Evolutionary conservation across 805 yeast species (phyloP).

Genomic region (Candida vaughaniae): DNA sequence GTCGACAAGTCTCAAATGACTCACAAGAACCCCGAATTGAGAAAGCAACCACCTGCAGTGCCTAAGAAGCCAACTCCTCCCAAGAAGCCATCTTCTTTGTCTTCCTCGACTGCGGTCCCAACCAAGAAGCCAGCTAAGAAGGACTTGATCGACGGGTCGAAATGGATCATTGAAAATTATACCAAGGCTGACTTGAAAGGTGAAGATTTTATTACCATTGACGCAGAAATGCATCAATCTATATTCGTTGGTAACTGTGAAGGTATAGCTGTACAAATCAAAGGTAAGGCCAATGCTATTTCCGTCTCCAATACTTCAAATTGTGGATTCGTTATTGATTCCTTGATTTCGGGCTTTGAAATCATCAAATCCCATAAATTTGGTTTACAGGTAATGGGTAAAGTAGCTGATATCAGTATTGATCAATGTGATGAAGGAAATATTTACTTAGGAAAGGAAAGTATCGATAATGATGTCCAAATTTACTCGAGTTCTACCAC

Average conservation of each 20-base stretch:
- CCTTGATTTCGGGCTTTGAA: constrained; percentile 84
- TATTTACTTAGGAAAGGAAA: constrained; percentile 69
- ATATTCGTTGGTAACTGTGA: constrained; percentile 82
- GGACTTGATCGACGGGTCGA: constrained; percentile 78
- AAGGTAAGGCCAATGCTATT: constrained; percentile 90
- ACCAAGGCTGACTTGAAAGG: constrained; percentile 46
- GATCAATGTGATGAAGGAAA: constrained; percentile 89
- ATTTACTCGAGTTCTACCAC: constrained; percentile 84
- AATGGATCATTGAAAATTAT: constrained; percentile 83
- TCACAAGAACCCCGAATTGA: constrained; percentile 83
- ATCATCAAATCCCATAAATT: constrained; percentile 77
- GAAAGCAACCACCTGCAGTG: constrained; percentile 50
- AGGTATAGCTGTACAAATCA: constrained; percentile 72
- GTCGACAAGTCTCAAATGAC: constrained; percentile 94
- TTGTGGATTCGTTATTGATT: constrained; percentile 78
- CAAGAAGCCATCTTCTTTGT: constrained; percentile 71
- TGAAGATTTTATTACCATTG: constrained; percentile 63
- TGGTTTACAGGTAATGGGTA: constrained; percentile 83
- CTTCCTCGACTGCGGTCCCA: constrained; percentile 43
- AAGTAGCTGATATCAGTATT: constrained; percentile 76
- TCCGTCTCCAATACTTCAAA: constrained; percentile 71
- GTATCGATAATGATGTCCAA: constrained; percentile 63
- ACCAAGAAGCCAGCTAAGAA: constrained; percentile 43
- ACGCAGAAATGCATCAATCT: constrained; percentile 83
- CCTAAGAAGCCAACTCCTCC: constrained; percentile 71